These are phyloP conservation scores for Monilinia polystroma DNA, from an alignment of 2,329 filamentous ascomycete species.

Conservation along the genomic window DNA sequence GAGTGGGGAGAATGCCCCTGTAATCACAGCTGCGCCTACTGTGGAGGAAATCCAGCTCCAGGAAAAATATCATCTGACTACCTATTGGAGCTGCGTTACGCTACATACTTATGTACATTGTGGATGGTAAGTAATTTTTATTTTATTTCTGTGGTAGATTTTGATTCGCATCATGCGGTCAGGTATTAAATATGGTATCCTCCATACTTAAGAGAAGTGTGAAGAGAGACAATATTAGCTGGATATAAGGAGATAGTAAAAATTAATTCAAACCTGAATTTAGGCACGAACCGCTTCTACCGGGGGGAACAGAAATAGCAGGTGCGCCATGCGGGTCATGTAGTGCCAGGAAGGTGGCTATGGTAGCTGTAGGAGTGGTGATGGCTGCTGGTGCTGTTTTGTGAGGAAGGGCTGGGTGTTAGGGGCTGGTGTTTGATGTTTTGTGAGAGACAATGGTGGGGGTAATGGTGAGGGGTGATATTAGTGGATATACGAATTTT, in stretches of 20 bases:
- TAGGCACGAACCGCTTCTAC: constrained; percentile 36
- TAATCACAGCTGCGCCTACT: constrained; percentile 27
- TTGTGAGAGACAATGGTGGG: neutral
- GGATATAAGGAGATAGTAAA: neutral
- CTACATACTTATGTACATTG: constrained; percentile 31
- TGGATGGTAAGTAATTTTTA: constrained; percentile 29
- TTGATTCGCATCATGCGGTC: neutral
- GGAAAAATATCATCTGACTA: constrained; percentile 38
- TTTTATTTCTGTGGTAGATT: neutral
- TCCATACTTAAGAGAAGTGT: neutral
- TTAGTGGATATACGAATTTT: too few species aligned
- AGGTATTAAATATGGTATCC: neutral
- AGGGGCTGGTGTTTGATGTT: neutral
- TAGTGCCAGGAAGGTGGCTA: constrained; percentile 13
- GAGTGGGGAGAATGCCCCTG: neutral
- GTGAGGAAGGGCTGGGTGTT: neutral
- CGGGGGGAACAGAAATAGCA: constrained; percentile 37
- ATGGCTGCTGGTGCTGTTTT: constrained; percentile 22
- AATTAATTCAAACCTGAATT: neutral
- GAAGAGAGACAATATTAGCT: neutral
- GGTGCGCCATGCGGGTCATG: constrained; percentile 24
- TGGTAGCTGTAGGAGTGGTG: constrained; percentile 23
- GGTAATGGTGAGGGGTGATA: too few species aligned
- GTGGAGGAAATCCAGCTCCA: constrained; percentile 25
- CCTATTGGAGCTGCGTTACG: constrained; percentile 37